A percentile compares a stretch with the other conserved stretches of the same genome.
phyloP scores from a whole-genome alignment of 257 asterid species.

The Nemophila menziesii region DNA sequence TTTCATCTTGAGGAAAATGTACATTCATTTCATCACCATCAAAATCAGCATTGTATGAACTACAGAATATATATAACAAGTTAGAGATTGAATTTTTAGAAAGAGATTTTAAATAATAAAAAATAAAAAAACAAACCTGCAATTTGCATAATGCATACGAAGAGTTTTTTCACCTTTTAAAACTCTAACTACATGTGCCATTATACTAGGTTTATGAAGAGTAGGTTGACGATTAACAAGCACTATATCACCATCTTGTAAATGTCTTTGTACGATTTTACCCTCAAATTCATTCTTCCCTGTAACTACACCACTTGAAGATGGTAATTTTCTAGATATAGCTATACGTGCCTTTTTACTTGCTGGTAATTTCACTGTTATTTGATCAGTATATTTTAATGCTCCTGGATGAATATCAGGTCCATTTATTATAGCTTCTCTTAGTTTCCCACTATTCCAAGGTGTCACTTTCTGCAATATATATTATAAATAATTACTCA shows the following conservation, averaged over 20 bases:
- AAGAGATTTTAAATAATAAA: slow-evolving; percentile 9
- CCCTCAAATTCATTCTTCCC: slow-evolving; percentile 84
- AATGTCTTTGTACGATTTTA: slow-evolving; percentile 69
- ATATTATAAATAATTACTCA: neutral
- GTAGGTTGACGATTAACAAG: slow-evolving; percentile 99
- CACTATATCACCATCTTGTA: slow-evolving; percentile 96
- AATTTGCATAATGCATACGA: slow-evolving; percentile 99
- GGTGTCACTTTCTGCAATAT: slow-evolving; percentile 77
- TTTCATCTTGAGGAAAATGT: slow-evolving; percentile 98
- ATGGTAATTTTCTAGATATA: slow-evolving; percentile 67
- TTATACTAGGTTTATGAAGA: slow-evolving; percentile 98
- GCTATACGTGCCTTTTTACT: slow-evolving; percentile 41
- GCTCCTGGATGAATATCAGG: slow-evolving; percentile 95
- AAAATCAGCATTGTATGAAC: slow-evolving; percentile 97
- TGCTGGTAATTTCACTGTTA: slow-evolving; percentile 34
- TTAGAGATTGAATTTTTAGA: slow-evolving; percentile 24
- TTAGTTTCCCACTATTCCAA: slow-evolving; percentile 80
- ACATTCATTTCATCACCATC: slow-evolving; percentile 99
- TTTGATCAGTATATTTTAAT: slow-evolving; percentile 49
- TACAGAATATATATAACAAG: slow-evolving; percentile 22
- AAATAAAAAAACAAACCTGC: slow-evolving; percentile 54
- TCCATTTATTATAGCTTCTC: slow-evolving; percentile 71
- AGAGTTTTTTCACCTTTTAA: slow-evolving; percentile 93
- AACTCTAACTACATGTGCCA: slow-evolving; percentile 97
- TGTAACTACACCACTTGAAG: slow-evolving; percentile 63